Base-by-base conservation (phyloP, 228 moss, liverwort and hornwort species). In the Sphagnum fallax region DNA sequence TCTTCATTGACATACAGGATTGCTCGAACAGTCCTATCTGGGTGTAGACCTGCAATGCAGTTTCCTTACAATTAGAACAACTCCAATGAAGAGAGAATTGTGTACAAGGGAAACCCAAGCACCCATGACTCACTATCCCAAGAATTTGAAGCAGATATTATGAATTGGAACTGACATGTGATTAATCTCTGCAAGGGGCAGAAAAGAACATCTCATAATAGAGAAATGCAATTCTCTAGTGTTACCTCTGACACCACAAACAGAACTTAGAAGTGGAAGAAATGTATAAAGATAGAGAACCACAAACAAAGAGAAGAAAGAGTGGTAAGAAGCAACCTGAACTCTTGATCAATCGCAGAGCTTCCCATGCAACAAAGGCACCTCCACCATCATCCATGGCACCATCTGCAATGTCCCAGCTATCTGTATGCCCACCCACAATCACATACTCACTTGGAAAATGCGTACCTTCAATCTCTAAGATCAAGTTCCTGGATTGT, bases 331-430 rank as follows among this genome's bases (percentile, higher is more conserved):
- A 14, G 5, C n/a, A 60, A 4, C 67, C 72, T 0, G 76, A 67
- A 3, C 68, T 66, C n/a, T 74, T 65, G 8, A 83, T 69, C 71
- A 83, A 52, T 51, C 83, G 70, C 67, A 83, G 70, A n/a, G 75
- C 91, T 76, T 94, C 94, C 91, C 94, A 94, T 4, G 88, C 71
- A 50, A 91, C 69, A 58, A 91, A 84, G 10, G 86, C 91, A 70
- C 94, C 94, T 12, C 94, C 94, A 49, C 94, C 94, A 62, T 94
- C 94, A 77, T 94, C 94, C 91, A 94, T 89, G 59, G 94, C 94
- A 47, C 94, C 94, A 69, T 87, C 87, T 5, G 94, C 89, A 62
- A 91, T 80, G 60, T 94, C 94, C 94, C 94, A 94, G 80, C 94
- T 89, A 65, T 94, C 94, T 61, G 83, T 91, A 65, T 94, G 94